Conservation (phyloP, 2,329 filamentous ascomycete genomes). For the Stagonosporopsis chrysanthemi region DNA sequence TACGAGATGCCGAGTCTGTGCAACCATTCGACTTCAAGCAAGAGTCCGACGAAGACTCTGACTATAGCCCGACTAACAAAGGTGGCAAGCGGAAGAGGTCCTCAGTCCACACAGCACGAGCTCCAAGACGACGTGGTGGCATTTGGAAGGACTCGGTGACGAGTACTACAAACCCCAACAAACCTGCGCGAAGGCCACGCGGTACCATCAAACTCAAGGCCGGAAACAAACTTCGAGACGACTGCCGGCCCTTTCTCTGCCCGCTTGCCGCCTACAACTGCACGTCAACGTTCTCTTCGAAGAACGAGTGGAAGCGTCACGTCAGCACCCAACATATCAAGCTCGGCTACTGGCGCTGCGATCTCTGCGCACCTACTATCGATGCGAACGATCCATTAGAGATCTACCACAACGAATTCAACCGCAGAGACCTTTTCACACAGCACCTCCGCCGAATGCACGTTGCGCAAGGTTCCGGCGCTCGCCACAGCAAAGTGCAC, state of each 20-base stretch:
- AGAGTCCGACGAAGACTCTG: constrained; percentile 45
- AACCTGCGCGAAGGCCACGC: constrained; percentile 31
- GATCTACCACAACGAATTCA: constrained; percentile 70
- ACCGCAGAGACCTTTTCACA: constrained; percentile 89
- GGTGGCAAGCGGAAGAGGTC: constrained; percentile 36
- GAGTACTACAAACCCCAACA: constrained; percentile 18
- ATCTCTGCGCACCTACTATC: constrained; percentile 61
- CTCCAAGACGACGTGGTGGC: constrained; percentile 28
- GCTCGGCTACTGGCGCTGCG: constrained; percentile 77
- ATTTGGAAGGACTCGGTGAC: constrained; percentile 32
- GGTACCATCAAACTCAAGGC: constrained; percentile 16
- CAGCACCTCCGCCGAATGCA: constrained; percentile 92
- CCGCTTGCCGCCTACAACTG: constrained; percentile 83
- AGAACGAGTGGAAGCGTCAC: constrained; percentile 97
- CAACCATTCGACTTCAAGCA: constrained; percentile 41
- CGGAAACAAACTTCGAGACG: constrained; percentile 24
- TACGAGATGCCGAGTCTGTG: constrained; percentile 48
- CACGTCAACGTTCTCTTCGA: constrained; percentile 72
- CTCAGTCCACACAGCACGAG: constrained; percentile 34
- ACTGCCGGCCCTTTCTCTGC: constrained; percentile 71
- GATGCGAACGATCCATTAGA: constrained; percentile 40
- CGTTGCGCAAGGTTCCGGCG: constrained; percentile 54
- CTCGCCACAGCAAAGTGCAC: constrained; percentile 55
- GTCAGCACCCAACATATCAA: constrained; percentile 80
- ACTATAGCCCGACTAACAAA: constrained; percentile 41